These are phyloP conservation scores for Paramecium primaurelia DNA, from an alignment of 73 alveolate species.

Conservation along the genomic window DNA sequence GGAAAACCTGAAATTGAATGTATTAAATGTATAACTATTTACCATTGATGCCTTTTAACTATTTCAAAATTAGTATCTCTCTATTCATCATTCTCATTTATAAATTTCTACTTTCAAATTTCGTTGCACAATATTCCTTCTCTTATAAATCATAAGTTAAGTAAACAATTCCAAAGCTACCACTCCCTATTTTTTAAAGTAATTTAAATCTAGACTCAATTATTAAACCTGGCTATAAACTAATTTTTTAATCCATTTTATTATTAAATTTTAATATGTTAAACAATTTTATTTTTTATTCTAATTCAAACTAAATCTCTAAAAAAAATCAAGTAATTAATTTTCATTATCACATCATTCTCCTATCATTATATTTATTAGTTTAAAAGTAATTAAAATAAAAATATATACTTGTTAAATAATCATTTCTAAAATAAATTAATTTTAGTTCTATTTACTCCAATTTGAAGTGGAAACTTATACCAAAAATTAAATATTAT, in stretches of 20 bases:
- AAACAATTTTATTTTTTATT: not conserved
- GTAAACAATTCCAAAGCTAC: conserved; percentile 22
- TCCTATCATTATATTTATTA: not conserved
- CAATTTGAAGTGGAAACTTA: too few species aligned
- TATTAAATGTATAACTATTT: not conserved
- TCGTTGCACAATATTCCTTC: conserved; percentile 11
- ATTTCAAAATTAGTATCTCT: not conserved
- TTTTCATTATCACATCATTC: not conserved
- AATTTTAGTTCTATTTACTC: not conserved
- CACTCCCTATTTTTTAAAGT: not conserved
- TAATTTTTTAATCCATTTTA: not conserved
- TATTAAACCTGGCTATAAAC: not conserved
- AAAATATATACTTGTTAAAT: too few species aligned
- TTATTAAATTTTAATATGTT: not conserved
- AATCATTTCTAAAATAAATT: too few species aligned
- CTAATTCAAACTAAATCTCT: not conserved
- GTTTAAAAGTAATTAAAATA: not conserved
- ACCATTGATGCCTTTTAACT: conserved; percentile 15
- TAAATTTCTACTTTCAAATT: not conserved
- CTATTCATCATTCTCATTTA: conserved; percentile 30
- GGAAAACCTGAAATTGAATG: conserved; percentile 54
- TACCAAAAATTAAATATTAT: too few species aligned
- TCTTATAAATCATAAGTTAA: not conserved
- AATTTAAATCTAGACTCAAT: conserved; percentile 1
- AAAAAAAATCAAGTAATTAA: not conserved